Evolutionary conservation across 805 yeast species (phyloP).

Genomic region (Allodekkera sacchari): DNA sequence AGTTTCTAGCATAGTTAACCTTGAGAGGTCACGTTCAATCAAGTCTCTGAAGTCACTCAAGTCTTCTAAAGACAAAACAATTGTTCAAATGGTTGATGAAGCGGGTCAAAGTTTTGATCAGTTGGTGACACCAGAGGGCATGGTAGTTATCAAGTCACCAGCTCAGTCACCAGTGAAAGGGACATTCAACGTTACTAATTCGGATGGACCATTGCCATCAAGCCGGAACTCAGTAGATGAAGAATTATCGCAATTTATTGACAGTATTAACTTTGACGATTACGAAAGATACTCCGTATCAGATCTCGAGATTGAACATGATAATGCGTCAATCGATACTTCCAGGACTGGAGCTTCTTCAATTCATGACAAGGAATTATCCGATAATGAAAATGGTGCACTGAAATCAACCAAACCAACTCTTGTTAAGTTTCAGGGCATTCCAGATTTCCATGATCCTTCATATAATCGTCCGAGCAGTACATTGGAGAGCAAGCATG

Average conservation of each 20-base stretch:
- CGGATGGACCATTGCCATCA: background rate
- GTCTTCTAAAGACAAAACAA: conserved; percentile 16
- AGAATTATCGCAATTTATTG: conserved; percentile 21
- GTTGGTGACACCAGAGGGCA: conserved; percentile 30
- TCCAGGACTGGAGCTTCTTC: no score
- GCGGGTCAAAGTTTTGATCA: conserved; percentile 11
- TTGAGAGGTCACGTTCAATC: conserved; percentile 58
- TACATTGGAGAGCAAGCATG: no score
- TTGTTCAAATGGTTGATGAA: conserved; percentile 17
- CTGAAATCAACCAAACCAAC: no score
- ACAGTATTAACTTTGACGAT: conserved; percentile 22
- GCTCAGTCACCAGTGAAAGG: background rate
- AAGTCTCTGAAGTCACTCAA: conserved; percentile 35
- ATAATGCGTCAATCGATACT: conserved; percentile 4
- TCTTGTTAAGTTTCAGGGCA: no score
- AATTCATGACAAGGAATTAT: no score
- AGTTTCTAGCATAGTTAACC: conserved; percentile 63
- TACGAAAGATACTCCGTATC: conserved; percentile 12
- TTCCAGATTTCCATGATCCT: no score
- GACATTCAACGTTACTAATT: conserved; percentile 10
- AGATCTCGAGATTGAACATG: conserved; percentile 20
- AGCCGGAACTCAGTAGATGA: conserved; percentile 5
- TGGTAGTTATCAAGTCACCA: conserved; percentile 33
- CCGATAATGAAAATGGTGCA: no score
- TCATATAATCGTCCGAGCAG: no score